Conservation (phyloP, 352 stramenopile species). For the Pythium sp. region DNA sequence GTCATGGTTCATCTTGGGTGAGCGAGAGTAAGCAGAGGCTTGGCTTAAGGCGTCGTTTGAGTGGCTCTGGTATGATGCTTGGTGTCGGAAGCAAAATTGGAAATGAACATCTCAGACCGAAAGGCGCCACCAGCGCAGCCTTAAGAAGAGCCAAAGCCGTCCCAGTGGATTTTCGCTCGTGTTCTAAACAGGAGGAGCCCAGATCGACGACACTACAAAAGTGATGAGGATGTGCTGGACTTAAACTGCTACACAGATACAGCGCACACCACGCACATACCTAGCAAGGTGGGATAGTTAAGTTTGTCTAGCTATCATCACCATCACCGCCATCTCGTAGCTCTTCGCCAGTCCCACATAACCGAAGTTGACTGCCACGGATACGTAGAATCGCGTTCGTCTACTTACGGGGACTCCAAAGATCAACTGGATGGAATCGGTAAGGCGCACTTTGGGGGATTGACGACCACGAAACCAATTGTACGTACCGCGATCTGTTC, state of each 20-base stretch:
- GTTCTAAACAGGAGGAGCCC: neutral
- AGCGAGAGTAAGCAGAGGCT: neutral
- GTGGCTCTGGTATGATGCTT: neutral
- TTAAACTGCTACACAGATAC: neutral
- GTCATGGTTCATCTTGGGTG: neutral
- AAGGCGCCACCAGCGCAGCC: neutral
- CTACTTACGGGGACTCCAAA: neutral
- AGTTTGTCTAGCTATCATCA: neutral
- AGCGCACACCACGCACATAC: neutral
- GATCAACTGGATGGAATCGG: neutral
- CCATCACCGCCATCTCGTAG: too few species aligned
- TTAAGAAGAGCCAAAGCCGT: neutral
- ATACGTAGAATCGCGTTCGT: conserved; percentile 1
- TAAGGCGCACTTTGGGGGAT: neutral
- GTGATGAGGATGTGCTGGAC: neutral
- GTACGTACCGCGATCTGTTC: neutral
- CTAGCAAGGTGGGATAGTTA: neutral
- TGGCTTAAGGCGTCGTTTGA: neutral
- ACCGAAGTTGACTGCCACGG: neutral
- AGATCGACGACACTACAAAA: neutral
- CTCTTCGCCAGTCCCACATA: conserved; percentile 4
- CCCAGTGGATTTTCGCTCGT: neutral
- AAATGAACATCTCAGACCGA: conserved; percentile 7
- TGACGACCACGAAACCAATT: neutral
- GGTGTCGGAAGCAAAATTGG: neutral